These are phyloP conservation scores for Plasmodium ovale DNA, from an alignment of 169 alveolate species.

Conservation along the genomic window DNA sequence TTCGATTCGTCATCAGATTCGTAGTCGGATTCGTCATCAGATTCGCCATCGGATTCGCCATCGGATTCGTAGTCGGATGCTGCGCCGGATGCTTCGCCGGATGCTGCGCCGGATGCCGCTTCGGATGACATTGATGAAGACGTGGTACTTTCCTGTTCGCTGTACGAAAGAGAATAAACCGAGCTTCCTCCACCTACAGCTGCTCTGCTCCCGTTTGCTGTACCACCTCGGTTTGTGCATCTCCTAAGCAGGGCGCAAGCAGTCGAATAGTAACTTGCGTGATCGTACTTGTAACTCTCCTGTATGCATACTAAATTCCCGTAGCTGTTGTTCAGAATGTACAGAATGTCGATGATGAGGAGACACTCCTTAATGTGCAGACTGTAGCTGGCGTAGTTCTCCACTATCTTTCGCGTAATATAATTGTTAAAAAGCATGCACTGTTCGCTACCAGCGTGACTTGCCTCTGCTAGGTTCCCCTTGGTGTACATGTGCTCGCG, in stretches of 20 bases:
- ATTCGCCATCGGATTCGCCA: background rate
- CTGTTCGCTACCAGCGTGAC: background rate
- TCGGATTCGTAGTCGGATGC: background rate
- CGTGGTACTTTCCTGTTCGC: background rate
- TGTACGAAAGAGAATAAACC: constrained; percentile 18
- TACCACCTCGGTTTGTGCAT: background rate
- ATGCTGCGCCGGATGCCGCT: background rate
- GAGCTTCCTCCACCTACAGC: constrained; percentile 21
- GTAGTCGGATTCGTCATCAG: background rate
- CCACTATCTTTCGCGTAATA: constrained; percentile 48
- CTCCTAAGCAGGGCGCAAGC: background rate
- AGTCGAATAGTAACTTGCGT: constrained; percentile 36
- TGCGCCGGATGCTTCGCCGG: background rate
- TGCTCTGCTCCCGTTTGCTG: background rate
- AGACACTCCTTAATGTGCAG: constrained; percentile 56
- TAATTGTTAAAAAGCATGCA: constrained; percentile 39
- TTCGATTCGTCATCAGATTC: background rate
- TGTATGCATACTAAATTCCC: constrained; percentile 62
- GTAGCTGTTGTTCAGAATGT: constrained; percentile 51
- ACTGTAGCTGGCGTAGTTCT: constrained; percentile 41
- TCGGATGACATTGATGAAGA: background rate
- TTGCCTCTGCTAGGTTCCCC: background rate
- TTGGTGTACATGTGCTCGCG: too few relatives aligned
- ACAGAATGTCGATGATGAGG: constrained; percentile 58
- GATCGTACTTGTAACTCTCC: constrained; percentile 60